Conservation (phyloP, 139 green algal genomes). For the Penium margaritaceum region DNA sequence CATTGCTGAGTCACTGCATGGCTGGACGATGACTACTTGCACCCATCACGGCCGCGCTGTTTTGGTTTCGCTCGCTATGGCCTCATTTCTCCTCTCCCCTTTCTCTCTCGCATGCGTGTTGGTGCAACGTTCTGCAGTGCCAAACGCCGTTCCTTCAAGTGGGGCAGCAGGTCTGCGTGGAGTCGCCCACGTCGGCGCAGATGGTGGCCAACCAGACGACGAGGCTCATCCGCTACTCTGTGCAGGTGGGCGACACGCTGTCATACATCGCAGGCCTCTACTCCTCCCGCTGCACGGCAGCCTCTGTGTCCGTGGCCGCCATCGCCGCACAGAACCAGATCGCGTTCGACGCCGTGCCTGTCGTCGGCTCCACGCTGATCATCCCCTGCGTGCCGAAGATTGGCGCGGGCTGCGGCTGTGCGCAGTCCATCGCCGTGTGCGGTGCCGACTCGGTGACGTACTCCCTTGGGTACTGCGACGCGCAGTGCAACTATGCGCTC, state of each 20-base stretch:
- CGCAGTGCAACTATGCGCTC: constrained; percentile 31
- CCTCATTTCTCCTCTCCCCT: no score
- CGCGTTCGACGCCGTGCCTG: background rate
- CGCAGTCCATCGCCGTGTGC: background rate
- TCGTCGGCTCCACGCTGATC: background rate
- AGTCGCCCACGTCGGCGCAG: background rate
- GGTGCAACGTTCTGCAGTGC: no score
- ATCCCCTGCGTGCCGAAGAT: constrained; percentile 8
- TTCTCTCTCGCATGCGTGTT: no score
- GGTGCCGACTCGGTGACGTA: constrained; percentile 16
- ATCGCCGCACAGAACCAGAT: background rate
- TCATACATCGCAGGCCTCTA: background rate
- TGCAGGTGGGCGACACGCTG: constrained; percentile 2
- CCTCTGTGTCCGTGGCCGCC: background rate
- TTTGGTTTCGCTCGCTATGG: no score
- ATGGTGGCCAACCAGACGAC: background rate
- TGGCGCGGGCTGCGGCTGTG: constrained; percentile 12
- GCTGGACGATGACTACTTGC: no score
- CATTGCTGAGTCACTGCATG: no score
- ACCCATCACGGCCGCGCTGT: no score
- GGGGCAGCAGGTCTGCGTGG: constrained; percentile 20
- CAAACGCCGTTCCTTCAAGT: constrained; percentile 12
- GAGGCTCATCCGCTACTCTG: background rate
- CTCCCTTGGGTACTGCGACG: constrained; percentile 25
- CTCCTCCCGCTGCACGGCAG: background rate